Base-by-base conservation (phyloP, 1,139 yeast genomes). In the Chernovozyma aurita region DNA sequence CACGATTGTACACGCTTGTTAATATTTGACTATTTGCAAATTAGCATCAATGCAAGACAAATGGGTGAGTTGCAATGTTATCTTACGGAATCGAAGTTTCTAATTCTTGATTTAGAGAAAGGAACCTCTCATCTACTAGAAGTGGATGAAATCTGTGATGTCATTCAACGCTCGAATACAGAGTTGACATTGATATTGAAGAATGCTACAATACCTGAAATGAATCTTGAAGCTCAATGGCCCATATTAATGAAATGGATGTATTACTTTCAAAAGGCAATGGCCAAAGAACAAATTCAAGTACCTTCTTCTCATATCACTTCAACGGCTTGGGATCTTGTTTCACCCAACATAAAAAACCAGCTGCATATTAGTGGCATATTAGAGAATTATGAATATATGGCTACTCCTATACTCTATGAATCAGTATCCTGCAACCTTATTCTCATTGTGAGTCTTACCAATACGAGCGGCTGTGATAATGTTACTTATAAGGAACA, bases 271-370 rank as follows among this genome's bases (percentile, higher is more conserved):
- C 16, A 28, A 17, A 6, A n/a, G 9, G 6, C 15, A 18, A 34
- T 41, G 16, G 36, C 38, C 8, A 42, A 42, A 8, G 39, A 39
- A 6, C 37, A 50, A 3, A 38, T 42, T 13, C 43, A 44, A 1
- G 53, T 71, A 2, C 69, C 75, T 7, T 45, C 73, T 20, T 59
- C 59, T 31, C 78, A 75, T 47, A 54, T 76, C 41, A 72, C 84
- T 1, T 61, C 73, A 1, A 78, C 72, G 42, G 72, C 70, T 1
- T 75, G 83, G 80, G 50, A 50, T 11, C 43, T 67, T 15, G 44
- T 65, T 26, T 48, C 36, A 12, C 11, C 26, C 13, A 34, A 33
- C 6, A 13, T 28, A 11, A n/a, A 31, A 26, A 9, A 36, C 9
- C 36, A 7, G 8, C 28, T 6, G 8, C 15, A 16, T 6, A 8